These are phyloP conservation scores for Colletotrichum sp. DNA, from an alignment of 2,329 filamentous ascomycete genomes.

Conservation along the genomic window DNA sequence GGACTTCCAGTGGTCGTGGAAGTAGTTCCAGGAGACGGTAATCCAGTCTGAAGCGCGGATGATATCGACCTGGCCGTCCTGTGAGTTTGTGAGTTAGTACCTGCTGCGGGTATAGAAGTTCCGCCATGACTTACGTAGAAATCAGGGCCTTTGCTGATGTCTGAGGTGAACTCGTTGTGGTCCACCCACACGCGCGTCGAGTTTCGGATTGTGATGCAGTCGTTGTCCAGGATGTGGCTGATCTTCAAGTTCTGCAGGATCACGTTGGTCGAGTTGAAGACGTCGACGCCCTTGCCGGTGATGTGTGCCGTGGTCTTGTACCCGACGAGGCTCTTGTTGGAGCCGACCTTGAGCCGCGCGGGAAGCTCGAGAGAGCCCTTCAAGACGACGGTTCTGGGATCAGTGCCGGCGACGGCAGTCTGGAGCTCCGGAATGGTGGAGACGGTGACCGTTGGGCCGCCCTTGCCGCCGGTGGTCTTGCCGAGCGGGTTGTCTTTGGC, in stretches of 20 bases:
- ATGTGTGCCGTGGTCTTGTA: slow-evolving; percentile 38
- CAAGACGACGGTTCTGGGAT: slow-evolving; percentile 47
- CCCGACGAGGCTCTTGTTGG: slow-evolving; percentile 49
- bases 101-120: not conserved
- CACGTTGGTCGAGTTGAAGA: slow-evolving; percentile 40
- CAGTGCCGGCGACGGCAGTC: slow-evolving; percentile 46
- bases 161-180: slow-evolving; percentile 51
- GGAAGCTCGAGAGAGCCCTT: slow-evolving; percentile 45
- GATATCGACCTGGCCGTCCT: slow-evolving; percentile 52
- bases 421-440: slow-evolving; percentile 46
- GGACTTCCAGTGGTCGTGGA: slow-evolving; percentile 51
- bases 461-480: slow-evolving; percentile 41
- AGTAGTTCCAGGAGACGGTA: slow-evolving; percentile 53
- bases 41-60: slow-evolving; percentile 49
- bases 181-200: slow-evolving; percentile 52
- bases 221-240: slow-evolving; percentile 40
- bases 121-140: slow-evolving; percentile 28
- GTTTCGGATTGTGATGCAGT: slow-evolving; percentile 49
- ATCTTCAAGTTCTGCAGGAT: slow-evolving; percentile 44
- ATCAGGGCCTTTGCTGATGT: slow-evolving; percentile 43
- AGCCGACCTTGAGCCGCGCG: slow-evolving; percentile 45
- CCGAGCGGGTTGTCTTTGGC: slow-evolving; percentile 40
- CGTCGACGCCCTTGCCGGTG: slow-evolving; percentile 38
- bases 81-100: not conserved
- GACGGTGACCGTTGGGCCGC: slow-evolving; percentile 53